Evolutionary conservation across 148 eudicot species (phyloP).

Genomic region (Silene conica): DNA sequence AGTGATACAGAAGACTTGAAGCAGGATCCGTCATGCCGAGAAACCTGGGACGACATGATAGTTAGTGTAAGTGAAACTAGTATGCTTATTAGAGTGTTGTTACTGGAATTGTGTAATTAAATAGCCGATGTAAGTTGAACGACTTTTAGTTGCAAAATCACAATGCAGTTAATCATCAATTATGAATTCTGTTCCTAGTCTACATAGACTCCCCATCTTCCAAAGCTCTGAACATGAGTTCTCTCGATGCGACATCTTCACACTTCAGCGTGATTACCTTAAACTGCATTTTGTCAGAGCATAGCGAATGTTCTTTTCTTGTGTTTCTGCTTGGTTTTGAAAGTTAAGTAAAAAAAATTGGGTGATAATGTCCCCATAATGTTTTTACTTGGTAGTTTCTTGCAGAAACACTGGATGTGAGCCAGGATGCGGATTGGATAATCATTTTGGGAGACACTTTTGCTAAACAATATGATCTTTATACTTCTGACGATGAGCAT

Average conservation of each 20-base stretch:
- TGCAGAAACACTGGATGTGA: conserved; percentile 93
- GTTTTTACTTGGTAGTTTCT: conserved; percentile 59
- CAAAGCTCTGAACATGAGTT: conserved; percentile 3
- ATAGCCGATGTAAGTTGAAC: background rate
- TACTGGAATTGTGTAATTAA: background rate
- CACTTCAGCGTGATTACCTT: background rate
- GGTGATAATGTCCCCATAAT: conserved; percentile 17
- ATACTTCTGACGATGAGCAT: conserved; percentile 83
- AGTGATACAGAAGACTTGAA: conserved; percentile 98
- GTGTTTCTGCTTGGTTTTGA: background rate
- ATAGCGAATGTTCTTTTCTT: background rate
- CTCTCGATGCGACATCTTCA: background rate
- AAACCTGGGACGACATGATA: conserved; percentile 99
- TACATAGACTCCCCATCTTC: background rate
- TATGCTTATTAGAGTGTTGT: conserved; percentile 4
- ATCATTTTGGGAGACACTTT: conserved; percentile 79
- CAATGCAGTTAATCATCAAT: background rate
- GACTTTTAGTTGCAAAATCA: conserved; percentile 1
- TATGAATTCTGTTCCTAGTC: background rate
- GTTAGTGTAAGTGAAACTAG: conserved; percentile 54
- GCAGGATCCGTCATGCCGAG: conserved; percentile 80
- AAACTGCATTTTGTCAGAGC: background rate
- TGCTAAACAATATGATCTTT: conserved; percentile 84
- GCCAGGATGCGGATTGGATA: conserved; percentile 80
- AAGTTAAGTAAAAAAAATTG: background rate